phyloP scores from a whole-genome alignment of 805 yeast genomes.

The Metschnikowia amazonensis region DNA sequence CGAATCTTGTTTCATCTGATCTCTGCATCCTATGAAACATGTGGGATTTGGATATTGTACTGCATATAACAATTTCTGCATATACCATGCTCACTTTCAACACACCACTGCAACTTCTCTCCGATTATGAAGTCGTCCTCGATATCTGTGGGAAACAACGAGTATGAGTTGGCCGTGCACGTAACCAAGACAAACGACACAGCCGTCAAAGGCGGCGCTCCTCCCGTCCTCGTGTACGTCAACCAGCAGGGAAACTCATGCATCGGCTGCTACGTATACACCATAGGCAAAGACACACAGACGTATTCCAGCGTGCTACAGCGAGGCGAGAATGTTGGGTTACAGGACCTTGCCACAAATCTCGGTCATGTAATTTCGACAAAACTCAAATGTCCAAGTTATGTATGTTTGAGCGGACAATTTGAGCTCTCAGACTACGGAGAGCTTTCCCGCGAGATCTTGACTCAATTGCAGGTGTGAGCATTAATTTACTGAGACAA shows the following conservation, averaged over 20 bases:
- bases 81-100: too few relatives aligned
- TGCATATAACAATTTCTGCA: too few relatives aligned
- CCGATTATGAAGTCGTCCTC: conserved; percentile 12
- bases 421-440: conserved; percentile 20
- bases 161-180: conserved; percentile 14
- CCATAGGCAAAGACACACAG: conserved; percentile 29
- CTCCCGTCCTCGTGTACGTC: conserved; percentile 30
- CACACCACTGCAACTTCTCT: background rate
- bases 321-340: conserved; percentile 37
- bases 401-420: conserved; percentile 43
- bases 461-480: conserved; percentile 12
- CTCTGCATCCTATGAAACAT: too few relatives aligned
- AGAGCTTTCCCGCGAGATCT: conserved; percentile 13
- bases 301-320: conserved; percentile 42
- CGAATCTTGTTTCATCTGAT: too few relatives aligned
- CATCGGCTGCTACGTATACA: conserved; percentile 45
- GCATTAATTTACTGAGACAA: too few relatives aligned
- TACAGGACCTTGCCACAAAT: conserved; percentile 42
- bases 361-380: conserved; percentile 39
- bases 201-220: conserved; percentile 5
- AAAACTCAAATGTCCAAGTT: conserved; percentile 41
- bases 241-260: conserved; percentile 23
- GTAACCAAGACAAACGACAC: background rate
- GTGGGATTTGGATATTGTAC: too few relatives aligned
- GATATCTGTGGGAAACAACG: conserved; percentile 13